Evolutionary conservation across 306 rosid species (phyloP).

Genomic region (Chamaecrista fasciculata): DNA sequence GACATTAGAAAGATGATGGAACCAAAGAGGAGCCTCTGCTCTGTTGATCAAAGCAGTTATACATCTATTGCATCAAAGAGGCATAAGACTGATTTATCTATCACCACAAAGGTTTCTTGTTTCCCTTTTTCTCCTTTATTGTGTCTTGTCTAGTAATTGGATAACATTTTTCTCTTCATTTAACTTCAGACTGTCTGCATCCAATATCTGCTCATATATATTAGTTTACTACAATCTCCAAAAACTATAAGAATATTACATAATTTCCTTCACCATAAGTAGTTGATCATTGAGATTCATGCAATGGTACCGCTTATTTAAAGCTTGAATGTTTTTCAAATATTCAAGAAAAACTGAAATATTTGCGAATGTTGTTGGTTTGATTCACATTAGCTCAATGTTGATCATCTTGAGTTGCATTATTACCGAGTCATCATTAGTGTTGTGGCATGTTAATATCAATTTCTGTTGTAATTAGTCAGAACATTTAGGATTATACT

Average conservation of each 20-base stretch:
- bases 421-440: not conserved
- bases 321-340: not conserved
- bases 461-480: not conserved
- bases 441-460: not conserved
- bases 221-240: not conserved
- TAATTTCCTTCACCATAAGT: not conserved
- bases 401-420: not conserved
- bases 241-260: not conserved
- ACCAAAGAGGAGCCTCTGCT: conserved; percentile 76
- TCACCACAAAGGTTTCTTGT: conserved; percentile 69
- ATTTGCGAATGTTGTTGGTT: not conserved
- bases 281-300: not conserved
- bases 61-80: conserved; percentile 78
- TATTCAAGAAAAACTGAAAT: not conserved
- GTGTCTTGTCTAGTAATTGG: conserved; percentile 1
- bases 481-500: conserved; percentile 5
- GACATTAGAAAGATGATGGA: conserved; percentile 79
- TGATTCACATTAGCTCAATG: not conserved
- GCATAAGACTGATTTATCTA: conserved; percentile 76
- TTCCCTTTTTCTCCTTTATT: conserved; percentile 22
- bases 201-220: conserved; percentile 1
- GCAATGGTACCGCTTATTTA: conserved; percentile 11
- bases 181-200: not conserved
- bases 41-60: conserved; percentile 70
- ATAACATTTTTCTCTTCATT: not conserved